These are phyloP conservation scores for Geotrichum citri-aurantii DNA, from an alignment of 1,139 yeast genomes.

Conservation along the genomic window DNA sequence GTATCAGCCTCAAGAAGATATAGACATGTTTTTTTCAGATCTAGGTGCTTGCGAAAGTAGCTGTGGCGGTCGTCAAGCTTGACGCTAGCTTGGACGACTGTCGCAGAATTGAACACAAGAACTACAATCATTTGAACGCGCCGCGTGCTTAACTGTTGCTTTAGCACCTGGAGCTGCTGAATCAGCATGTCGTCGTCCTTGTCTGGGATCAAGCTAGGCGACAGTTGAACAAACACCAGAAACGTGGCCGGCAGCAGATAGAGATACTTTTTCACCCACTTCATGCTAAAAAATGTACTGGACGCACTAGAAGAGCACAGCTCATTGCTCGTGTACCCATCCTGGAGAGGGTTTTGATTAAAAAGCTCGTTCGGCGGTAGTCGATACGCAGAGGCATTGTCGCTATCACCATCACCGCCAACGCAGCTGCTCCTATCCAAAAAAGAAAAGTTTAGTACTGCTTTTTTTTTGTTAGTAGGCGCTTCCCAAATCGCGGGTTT, in stretches of 20 bases:
- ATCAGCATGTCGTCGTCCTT: constrained; percentile 33
- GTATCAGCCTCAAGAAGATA: constrained; percentile 42
- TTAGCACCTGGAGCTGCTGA: constrained; percentile 35
- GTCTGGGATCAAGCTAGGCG: constrained; percentile 22
- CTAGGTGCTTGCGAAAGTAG: constrained; percentile 30
- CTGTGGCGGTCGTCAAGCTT: constrained; percentile 38
- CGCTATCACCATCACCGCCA: not conserved
- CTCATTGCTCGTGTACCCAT: not conserved
- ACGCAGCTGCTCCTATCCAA: not conserved
- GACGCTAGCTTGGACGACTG: constrained; percentile 30
- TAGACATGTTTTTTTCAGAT: constrained; percentile 34
- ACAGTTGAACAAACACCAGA: constrained; percentile 38
- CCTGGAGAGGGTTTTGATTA: not conserved
- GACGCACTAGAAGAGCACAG: constrained; percentile 41
- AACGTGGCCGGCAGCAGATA: constrained; percentile 42
- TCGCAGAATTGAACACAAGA: constrained; percentile 23
- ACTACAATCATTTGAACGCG: constrained; percentile 35
- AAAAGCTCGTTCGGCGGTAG: not conserved
- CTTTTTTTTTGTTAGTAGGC: not conserved
- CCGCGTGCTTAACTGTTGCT: constrained; percentile 32
- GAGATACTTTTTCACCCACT: constrained; percentile 49
- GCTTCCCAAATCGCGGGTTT: not conserved
- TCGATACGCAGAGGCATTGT: constrained; percentile 29
- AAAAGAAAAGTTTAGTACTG: not conserved
- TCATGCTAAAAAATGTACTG: constrained; percentile 36